phyloP scores from a whole-genome alignment of 2,329 filamentous ascomycete species.

The Keithomyces neogunnii region DNA sequence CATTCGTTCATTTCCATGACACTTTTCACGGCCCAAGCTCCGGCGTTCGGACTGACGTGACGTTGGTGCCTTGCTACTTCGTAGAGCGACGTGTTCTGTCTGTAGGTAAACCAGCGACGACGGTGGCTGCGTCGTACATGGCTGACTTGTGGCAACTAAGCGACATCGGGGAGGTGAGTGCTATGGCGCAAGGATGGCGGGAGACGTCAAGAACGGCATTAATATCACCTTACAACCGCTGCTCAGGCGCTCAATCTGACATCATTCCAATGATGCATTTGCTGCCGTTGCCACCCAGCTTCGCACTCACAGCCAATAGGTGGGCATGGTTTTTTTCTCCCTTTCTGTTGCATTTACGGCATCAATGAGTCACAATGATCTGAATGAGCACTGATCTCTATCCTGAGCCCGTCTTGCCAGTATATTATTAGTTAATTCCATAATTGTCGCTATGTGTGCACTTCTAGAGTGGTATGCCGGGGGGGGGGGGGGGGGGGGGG shows the following conservation, averaged over 20 bases:
- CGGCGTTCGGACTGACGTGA: not conserved
- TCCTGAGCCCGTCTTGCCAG: not conserved
- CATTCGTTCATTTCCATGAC: not conserved
- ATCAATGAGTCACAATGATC: not conserved
- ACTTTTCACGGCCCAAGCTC: not conserved
- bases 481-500: not conserved
- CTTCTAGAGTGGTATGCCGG: not conserved
- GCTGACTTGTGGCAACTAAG: too few relatives aligned
- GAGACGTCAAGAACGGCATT: not conserved
- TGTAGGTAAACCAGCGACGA: not conserved
- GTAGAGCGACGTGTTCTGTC: not conserved
- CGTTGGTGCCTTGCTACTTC: not conserved
- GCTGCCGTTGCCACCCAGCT: too few relatives aligned
- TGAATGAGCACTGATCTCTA: not conserved
- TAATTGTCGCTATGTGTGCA: not conserved
- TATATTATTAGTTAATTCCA: not conserved
- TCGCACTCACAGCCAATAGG: too few relatives aligned
- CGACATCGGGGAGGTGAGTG: too few relatives aligned
- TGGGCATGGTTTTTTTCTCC: too few relatives aligned
- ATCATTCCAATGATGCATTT: too few relatives aligned
- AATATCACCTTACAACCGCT: too few relatives aligned
- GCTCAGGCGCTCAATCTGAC: too few relatives aligned
- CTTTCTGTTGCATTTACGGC: not conserved
- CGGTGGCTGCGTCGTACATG: not conserved
- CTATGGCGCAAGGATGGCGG: too few relatives aligned